These are phyloP conservation scores for Discostella stelligeroides DNA, from an alignment of 108 stramenopile species.

Conservation along the genomic window DNA sequence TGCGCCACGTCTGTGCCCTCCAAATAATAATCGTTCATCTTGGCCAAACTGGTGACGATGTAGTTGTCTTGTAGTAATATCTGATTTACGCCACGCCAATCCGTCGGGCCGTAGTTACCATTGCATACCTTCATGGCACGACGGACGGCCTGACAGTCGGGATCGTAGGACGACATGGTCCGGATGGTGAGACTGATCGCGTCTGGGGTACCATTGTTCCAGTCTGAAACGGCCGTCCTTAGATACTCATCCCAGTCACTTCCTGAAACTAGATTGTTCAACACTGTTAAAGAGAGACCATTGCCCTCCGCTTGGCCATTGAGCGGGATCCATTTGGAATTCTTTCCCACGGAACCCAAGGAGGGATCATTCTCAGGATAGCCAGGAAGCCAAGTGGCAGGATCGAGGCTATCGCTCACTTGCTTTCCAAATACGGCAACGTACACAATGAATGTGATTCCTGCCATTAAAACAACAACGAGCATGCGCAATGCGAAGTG, in stretches of 20 bases:
- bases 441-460: constrained; percentile 11
- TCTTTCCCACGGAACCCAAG: constrained; percentile 44
- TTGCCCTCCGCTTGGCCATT: constrained; percentile 44
- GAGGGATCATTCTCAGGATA: constrained; percentile 52
- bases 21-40: constrained; percentile 83
- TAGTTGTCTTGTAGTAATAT: constrained; percentile 47
- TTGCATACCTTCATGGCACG: constrained; percentile 76
- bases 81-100: constrained; percentile 83
- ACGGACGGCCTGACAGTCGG: constrained; percentile 55
- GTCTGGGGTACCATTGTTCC: constrained; percentile 80
- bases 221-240: constrained; percentile 55
- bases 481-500: constrained; percentile 11
- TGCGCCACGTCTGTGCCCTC: constrained; percentile 52
- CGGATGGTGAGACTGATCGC: constrained; percentile 59
- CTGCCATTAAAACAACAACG: constrained; percentile 1
- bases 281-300: constrained; percentile 63
- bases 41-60: constrained; percentile 68
- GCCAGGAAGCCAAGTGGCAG: constrained; percentile 48
- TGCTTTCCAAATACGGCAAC: constrained; percentile 25
- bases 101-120: constrained; percentile 79
- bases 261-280: constrained; percentile 60
- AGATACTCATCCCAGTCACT: constrained; percentile 62
- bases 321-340: constrained; percentile 28
- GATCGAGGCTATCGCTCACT: constrained; percentile 19
- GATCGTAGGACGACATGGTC: constrained; percentile 34